A percentile compares a stretch with the other conserved stretches of the same genome.
Conservation (phyloP, 2,329 filamentous ascomycete species). For the Ophiostoma ulmi region DNA sequence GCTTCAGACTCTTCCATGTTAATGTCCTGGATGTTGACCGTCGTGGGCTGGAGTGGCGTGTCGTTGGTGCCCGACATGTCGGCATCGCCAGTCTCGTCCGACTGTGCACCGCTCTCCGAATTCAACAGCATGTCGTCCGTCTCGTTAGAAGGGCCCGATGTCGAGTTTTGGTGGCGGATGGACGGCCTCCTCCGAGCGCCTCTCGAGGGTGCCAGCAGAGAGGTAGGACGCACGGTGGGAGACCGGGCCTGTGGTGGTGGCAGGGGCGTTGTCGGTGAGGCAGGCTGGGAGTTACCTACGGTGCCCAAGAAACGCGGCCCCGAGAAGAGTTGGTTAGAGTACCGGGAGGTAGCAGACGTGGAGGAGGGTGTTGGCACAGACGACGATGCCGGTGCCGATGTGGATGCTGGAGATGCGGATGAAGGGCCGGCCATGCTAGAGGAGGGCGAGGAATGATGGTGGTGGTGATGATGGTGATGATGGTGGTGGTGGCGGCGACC, state of each 20-base stretch:
- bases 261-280: constrained; percentile 80
- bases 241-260: constrained; percentile 60
- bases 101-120: constrained; percentile 63
- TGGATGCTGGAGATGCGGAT: constrained; percentile 49
- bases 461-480: constrained; percentile 40
- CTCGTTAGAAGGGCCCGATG: constrained; percentile 53
- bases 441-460: constrained; percentile 57
- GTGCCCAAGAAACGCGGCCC: not conserved
- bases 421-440: constrained; percentile 46
- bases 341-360: not conserved
- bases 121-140: constrained; percentile 72
- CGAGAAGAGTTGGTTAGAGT: not conserved
- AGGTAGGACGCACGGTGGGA: constrained; percentile 50
- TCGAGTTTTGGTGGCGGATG: constrained; percentile 85
- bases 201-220: constrained; percentile 47
- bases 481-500: constrained; percentile 19
- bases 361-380: not conserved
- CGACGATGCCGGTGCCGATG: not conserved
- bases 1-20: constrained; percentile 73
- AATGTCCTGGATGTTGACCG: constrained; percentile 80
- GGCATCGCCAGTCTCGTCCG: constrained; percentile 70
- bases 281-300: constrained; percentile 75
- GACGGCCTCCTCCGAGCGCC: constrained; percentile 68
- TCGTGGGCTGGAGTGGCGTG: constrained; percentile 77
- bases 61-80: constrained; percentile 81